These are phyloP conservation scores for Oxyria digyna DNA, from an alignment of 148 eudicot species.

Conservation along the genomic window DNA sequence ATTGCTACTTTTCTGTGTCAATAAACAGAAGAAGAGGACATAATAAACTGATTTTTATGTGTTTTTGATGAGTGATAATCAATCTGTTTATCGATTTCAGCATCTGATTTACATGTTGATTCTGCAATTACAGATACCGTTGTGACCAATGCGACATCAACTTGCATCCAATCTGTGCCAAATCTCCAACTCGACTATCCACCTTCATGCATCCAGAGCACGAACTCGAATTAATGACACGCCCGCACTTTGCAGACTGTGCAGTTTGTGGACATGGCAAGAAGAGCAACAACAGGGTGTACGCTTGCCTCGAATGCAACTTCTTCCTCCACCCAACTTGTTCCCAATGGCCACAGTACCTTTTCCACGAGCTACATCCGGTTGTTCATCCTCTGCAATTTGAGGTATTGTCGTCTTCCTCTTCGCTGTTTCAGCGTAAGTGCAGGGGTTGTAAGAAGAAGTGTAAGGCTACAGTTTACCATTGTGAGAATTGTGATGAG, in stretches of 20 bases:
- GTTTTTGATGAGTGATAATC: too few relatives aligned
- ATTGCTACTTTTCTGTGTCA: too few relatives aligned
- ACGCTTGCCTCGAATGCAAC: neutral
- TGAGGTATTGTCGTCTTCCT: neutral
- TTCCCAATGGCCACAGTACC: slow-evolving; percentile 3
- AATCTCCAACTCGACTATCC: slow-evolving; percentile 17
- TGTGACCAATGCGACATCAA: slow-evolving; percentile 10
- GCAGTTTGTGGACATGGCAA: neutral
- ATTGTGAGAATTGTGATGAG: neutral
- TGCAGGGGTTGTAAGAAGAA: slow-evolving; percentile 6
- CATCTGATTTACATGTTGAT: neutral
- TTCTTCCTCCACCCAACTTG: slow-evolving; percentile 1
- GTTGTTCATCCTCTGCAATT: neutral
- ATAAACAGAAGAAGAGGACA: too few relatives aligned
- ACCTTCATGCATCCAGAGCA: slow-evolving; percentile 19
- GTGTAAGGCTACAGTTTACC: neutral
- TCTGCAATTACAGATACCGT: neutral
- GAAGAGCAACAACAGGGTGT: slow-evolving; percentile 3
- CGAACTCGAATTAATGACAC: slow-evolving; percentile 16
- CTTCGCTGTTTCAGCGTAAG: neutral
- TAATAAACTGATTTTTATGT: too few relatives aligned
- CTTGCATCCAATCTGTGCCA: slow-evolving; percentile 16
- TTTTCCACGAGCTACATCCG: slow-evolving; percentile 5
- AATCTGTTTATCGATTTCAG: too few relatives aligned
- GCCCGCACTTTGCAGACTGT: slow-evolving; percentile 1